Conservation (phyloP, 1,284 basidiomycete genomes). For the Dichomitus squalens region DNA sequence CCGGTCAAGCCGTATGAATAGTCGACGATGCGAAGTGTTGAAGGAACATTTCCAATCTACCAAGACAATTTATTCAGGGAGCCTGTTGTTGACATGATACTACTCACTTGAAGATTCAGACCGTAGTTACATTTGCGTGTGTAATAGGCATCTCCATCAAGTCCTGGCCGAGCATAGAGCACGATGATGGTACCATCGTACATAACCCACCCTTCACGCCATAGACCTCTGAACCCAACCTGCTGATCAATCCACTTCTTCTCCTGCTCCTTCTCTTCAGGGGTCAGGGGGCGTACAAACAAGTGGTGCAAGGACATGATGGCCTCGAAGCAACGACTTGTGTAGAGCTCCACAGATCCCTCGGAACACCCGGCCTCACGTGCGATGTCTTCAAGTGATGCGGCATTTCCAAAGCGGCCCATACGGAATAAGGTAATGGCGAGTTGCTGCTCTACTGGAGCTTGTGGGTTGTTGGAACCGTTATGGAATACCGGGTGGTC, state of each 20-base stretch:
- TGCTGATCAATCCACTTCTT: constrained; percentile 39
- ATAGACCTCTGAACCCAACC: constrained; percentile 33
- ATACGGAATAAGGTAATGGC: constrained; percentile 38
- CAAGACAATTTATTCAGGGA: background rate
- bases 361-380: constrained; percentile 33
- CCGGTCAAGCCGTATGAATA: constrained; percentile 32
- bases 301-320: constrained; percentile 31
- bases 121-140: constrained; percentile 40
- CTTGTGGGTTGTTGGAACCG: constrained; percentile 22
- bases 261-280: constrained; percentile 38
- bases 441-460: constrained; percentile 38
- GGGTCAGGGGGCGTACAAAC: constrained; percentile 33
- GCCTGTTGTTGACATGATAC: background rate
- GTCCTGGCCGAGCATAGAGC: constrained; percentile 32
- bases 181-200: constrained; percentile 42
- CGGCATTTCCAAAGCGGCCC: constrained; percentile 40
- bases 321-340: constrained; percentile 34
- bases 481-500: constrained; percentile 12
- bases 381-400: constrained; percentile 36
- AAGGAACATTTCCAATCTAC: constrained; percentile 24
- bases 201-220: constrained; percentile 26
- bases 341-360: constrained; percentile 37
- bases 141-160: constrained; percentile 39
- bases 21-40: constrained; percentile 35
- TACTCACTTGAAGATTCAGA: constrained; percentile 36